phyloP scores from a whole-genome alignment of 805 yeast genomes.

The Saturnispora sekii region DNA sequence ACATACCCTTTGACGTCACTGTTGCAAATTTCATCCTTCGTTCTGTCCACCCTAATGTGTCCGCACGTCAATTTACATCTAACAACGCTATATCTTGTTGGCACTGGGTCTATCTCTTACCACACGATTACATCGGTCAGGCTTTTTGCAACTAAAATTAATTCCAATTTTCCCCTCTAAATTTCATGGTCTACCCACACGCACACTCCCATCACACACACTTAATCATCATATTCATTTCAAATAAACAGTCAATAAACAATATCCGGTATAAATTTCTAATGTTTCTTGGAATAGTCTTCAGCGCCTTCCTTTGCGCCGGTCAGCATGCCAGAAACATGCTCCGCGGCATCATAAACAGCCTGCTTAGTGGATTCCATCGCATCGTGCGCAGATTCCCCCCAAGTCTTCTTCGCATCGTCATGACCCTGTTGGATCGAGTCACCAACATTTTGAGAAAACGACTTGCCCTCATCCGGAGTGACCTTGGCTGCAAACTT shows the following conservation, averaged over 20 bases:
- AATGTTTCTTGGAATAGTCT: constrained; percentile 14
- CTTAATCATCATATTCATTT: background rate
- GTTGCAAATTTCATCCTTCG: no score
- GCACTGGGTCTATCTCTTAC: no score
- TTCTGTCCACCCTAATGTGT: no score
- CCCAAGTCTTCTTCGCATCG: constrained; percentile 32
- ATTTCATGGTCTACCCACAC: background rate
- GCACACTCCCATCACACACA: background rate
- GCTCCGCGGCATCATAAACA: constrained; percentile 39
- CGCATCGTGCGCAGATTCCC: constrained; percentile 37
- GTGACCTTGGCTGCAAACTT: constrained; percentile 46
- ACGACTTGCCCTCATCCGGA: constrained; percentile 63
- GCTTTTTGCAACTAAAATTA: no score
- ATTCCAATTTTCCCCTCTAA: background rate
- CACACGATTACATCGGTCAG: no score
- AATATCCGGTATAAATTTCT: background rate
- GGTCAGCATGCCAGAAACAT: constrained; percentile 51
- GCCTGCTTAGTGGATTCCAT: constrained; percentile 40
- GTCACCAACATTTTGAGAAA: constrained; percentile 49
- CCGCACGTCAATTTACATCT: no score
- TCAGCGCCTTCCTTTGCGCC: constrained; percentile 40
- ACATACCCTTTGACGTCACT: no score
- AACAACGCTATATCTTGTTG: no score
- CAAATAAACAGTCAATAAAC: background rate
- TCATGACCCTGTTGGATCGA: constrained; percentile 35